phyloP scores from a whole-genome alignment of 371 early-diverging fungal genomes.

The Choanephora cucurbitarum region DNA sequence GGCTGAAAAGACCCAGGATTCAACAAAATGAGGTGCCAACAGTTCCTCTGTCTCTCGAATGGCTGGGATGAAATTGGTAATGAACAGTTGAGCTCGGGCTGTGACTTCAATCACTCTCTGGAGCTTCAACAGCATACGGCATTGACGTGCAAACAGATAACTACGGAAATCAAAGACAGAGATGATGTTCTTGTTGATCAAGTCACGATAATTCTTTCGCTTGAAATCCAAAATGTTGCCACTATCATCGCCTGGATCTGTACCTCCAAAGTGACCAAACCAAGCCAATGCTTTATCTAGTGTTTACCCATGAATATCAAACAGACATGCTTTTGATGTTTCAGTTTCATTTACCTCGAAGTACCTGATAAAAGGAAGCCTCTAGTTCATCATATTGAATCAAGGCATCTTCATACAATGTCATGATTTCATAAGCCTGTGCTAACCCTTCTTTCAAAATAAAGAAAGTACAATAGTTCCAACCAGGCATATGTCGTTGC shows the following conservation, averaged over 20 bases:
- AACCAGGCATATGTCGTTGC: conserved; percentile 93
- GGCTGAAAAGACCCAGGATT: conserved; percentile 81
- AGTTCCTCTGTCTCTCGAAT: conserved; percentile 70
- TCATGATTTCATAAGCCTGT: conserved; percentile 85
- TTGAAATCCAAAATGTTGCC: conserved; percentile 77
- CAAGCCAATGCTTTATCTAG: conserved; percentile 81
- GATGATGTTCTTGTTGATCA: conserved; percentile 88
- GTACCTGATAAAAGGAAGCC: conserved; percentile 87
- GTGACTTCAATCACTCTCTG: conserved; percentile 71
- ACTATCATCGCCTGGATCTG: conserved; percentile 81
- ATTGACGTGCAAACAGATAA: conserved; percentile 91
- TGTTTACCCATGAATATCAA: no score
- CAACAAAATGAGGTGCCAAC: conserved; percentile 62
- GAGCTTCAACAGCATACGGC: conserved; percentile 70
- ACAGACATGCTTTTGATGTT: no score
- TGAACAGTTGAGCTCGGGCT: conserved; percentile 71
- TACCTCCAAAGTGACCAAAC: conserved; percentile 92
- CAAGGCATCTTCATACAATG: conserved; percentile 84
- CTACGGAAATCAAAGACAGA: conserved; percentile 93
- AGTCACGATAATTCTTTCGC: conserved; percentile 82
- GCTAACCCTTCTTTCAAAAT: conserved; percentile 91
- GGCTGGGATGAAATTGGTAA: conserved; percentile 70
- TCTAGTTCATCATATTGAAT: conserved; percentile 95
- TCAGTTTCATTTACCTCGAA: conserved; percentile 52
- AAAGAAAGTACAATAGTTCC: conserved; percentile 97